Evolutionary conservation across 805 yeast genomes (phyloP).

Genomic region (Brettanomyces nanus): DNA sequence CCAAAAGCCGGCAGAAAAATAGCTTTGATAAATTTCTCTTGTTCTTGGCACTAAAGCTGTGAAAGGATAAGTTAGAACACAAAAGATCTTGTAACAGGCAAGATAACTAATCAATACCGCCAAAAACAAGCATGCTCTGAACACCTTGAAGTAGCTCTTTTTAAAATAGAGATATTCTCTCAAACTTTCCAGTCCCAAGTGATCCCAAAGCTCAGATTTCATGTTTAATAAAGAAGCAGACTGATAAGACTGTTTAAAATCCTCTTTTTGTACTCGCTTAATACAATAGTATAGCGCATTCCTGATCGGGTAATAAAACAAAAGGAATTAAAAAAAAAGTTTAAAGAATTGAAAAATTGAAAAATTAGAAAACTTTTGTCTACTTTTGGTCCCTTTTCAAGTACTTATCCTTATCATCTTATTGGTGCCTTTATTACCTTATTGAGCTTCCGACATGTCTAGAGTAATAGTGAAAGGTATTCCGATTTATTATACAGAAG

Average conservation of each 20-base stretch:
- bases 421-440: no score
- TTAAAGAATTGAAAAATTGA: neutral
- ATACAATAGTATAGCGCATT: no score
- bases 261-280: no score
- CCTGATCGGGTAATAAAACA: no score
- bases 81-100: slow-evolving; percentile 11
- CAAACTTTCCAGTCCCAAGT: slow-evolving; percentile 7
- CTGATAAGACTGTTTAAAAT: no score
- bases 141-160: slow-evolving; percentile 6
- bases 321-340: neutral
- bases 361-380: no score
- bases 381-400: no score
- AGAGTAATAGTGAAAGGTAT: slow-evolving; percentile 88
- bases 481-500: slow-evolving; percentile 73
- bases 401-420: no score
- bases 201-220: slow-evolving; percentile 5
- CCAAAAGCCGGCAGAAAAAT: slow-evolving; percentile 26
- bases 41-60: slow-evolving; percentile 18
- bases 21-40: slow-evolving; percentile 12
- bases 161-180: slow-evolving; percentile 3
- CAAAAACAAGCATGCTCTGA: slow-evolving; percentile 16
- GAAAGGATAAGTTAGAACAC: slow-evolving; percentile 10
- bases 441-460: slow-evolving; percentile 49
- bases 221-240: no score
- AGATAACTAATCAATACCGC: slow-evolving; percentile 14